These are phyloP conservation scores for Saitozyma podzolica DNA, from an alignment of 768 basidiomycete species.

Conservation along the genomic window DNA sequence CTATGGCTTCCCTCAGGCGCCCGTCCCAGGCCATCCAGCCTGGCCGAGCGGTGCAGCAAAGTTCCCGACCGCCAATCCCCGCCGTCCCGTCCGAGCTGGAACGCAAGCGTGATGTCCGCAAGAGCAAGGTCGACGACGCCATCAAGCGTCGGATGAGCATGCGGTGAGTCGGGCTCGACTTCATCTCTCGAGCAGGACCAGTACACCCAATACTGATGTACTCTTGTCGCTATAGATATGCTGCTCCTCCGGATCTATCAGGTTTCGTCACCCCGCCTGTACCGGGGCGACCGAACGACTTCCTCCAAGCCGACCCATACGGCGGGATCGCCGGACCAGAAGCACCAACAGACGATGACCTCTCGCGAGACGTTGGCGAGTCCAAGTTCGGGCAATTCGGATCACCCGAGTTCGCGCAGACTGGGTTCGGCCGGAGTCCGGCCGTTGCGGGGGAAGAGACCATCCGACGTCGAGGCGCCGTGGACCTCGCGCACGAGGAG, in stretches of 20 bases:
- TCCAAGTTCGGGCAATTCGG: conserved; percentile 51
- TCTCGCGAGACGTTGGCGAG: conserved; percentile 16
- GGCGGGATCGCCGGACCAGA: conserved; percentile 9
- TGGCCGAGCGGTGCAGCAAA: conserved; percentile 8
- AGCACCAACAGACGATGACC: conserved; percentile 5
- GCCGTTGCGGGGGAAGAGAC: conserved; percentile 53
- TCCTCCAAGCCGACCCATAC: conserved; percentile 34
- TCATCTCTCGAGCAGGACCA: not conserved
- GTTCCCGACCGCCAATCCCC: conserved; percentile 17
- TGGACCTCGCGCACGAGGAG: conserved; percentile 49
- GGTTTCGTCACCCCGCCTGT: conserved; percentile 20
- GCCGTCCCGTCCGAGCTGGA: conserved; percentile 9
- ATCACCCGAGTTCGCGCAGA: conserved; percentile 58
- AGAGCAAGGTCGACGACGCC: conserved; percentile 71
- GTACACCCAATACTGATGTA: not conserved
- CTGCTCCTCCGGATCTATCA: conserved; percentile 17
- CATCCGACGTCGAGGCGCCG: conserved; percentile 62
- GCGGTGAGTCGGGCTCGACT: conserved; percentile 65
- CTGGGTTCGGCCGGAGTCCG: conserved; percentile 51
- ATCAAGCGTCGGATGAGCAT: conserved; percentile 96
- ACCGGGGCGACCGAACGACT: conserved; percentile 25
- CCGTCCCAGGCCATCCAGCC: conserved; percentile 32
- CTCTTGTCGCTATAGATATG: conserved; percentile 19
- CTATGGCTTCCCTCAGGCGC: conserved; percentile 41
- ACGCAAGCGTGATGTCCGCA: conserved; percentile 48